Conservation (phyloP, 441 rosid species). For the Erodium texanum region DNA sequence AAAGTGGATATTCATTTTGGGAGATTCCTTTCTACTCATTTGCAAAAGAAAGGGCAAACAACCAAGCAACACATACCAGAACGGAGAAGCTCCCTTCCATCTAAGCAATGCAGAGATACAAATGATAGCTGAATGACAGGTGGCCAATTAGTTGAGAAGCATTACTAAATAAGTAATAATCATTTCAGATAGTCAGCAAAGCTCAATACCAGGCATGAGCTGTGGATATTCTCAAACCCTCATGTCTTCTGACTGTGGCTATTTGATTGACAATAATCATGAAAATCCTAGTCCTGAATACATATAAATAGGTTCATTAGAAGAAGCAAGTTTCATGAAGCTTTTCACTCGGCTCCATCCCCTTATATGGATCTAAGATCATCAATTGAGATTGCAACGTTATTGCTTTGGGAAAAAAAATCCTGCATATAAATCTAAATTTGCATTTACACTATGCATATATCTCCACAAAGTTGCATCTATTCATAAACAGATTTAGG, state of each 20-base stretch:
- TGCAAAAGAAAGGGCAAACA: not conserved
- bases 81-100: not conserved
- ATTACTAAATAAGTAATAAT: not conserved
- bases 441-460: too few relatives aligned
- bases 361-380: not conserved
- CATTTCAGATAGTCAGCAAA: not conserved
- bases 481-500: too few relatives aligned
- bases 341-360: not conserved
- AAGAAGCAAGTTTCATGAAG: not conserved
- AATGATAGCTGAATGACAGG: not conserved
- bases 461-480: too few relatives aligned
- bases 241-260: not conserved
- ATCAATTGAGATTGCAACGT: not conserved
- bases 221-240: conserved; percentile 2
- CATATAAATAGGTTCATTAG: not conserved
- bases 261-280: not conserved
- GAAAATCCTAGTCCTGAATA: not conserved
- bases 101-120: not conserved
- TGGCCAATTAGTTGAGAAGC: not conserved
- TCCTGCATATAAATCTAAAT: too few relatives aligned
- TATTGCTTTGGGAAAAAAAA: not conserved
- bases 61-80: not conserved
- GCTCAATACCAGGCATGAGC: not conserved
- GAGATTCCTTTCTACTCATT: not conserved
- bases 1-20: not conserved